Evolutionary conservation across 1,284 basidiomycete genomes (phyloP).

Genomic region (Melampsora abietis-canadensis): DNA sequence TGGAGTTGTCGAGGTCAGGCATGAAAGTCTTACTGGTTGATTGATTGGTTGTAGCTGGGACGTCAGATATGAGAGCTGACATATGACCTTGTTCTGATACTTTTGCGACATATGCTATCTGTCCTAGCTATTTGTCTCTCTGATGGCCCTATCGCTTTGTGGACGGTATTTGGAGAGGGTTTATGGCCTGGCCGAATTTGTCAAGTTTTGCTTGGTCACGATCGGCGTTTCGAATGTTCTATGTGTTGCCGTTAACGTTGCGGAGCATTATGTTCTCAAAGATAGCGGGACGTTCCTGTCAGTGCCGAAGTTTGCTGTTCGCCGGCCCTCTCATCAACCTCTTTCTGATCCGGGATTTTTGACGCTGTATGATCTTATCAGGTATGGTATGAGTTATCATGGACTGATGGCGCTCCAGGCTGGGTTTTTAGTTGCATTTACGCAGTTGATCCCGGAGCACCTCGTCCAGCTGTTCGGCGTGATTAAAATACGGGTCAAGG

Average conservation of each 20-base stretch:
- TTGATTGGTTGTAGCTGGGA: background rate
- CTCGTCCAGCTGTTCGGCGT: conserved; percentile 88
- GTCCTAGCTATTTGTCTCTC: conserved; percentile 68
- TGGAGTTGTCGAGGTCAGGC: conserved; percentile 72
- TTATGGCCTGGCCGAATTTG: conserved; percentile 81
- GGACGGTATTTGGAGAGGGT: conserved; percentile 85
- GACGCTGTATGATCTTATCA: conserved; percentile 52
- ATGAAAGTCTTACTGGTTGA: background rate
- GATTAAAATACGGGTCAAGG: conserved; percentile 84
- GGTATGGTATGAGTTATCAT: conserved; percentile 82
- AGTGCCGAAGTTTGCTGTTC: conserved; percentile 12
- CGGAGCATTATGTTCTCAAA: conserved; percentile 58
- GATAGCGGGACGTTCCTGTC: conserved; percentile 27
- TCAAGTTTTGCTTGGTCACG: conserved; percentile 78
- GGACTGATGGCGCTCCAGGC: conserved; percentile 89
- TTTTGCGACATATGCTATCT: conserved; percentile 43
- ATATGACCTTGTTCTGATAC: conserved; percentile 5
- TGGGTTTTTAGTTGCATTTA: conserved; percentile 88
- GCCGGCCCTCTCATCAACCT: conserved; percentile 37
- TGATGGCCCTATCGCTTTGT: conserved; percentile 74
- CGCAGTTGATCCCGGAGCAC: conserved; percentile 94
- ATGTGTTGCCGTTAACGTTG: conserved; percentile 74
- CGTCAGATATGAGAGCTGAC: background rate
- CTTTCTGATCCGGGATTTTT: conserved; percentile 20
- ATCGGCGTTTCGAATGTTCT: conserved; percentile 82